A percentile compares a stretch with the other conserved stretches of the same genome.
Evolutionary conservation across 2,329 filamentous ascomycete species (phyloP).

Genomic region (Pseudopyrenochaeta lycopersici): DNA sequence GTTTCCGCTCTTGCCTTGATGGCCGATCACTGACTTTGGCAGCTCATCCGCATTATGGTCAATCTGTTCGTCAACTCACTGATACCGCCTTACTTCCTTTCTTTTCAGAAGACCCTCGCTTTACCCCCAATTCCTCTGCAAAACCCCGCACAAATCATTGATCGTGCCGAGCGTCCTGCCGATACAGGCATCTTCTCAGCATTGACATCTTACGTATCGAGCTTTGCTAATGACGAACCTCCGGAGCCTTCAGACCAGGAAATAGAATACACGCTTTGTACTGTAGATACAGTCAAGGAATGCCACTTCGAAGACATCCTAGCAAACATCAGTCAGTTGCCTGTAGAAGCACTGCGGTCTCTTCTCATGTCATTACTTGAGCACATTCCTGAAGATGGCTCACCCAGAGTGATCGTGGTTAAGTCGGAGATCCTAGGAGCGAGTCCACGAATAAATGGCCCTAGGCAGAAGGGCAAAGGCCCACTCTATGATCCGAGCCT

Average conservation of each 20-base stretch:
- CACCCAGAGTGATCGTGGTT: conserved; percentile 83
- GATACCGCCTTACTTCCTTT: conserved; percentile 79
- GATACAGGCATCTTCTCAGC: conserved; percentile 92
- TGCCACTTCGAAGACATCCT: conserved; percentile 87
- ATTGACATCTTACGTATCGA: conserved; percentile 97
- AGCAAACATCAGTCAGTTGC: conserved; percentile 77
- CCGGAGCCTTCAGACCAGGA: conserved; percentile 98
- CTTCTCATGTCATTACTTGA: conserved; percentile 78
- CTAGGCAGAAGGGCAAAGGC: conserved; percentile 63
- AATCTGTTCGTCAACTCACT: conserved; percentile 97
- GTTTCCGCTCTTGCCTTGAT: conserved; percentile 40
- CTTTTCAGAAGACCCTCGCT: conserved; percentile 70
- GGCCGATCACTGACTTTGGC: conserved; percentile 51
- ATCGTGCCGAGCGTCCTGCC: conserved; percentile 78
- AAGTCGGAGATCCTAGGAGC: conserved; percentile 81
- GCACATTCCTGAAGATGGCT: conserved; percentile 86
- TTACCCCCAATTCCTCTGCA: conserved; percentile 88
- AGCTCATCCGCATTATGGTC: conserved; percentile 90
- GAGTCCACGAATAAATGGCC: conserved; percentile 67
- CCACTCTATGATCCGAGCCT: conserved; percentile 84
- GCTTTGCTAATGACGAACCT: conserved; percentile 96
- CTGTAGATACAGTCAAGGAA: conserved; percentile 91
- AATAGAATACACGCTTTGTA: conserved; percentile 91
- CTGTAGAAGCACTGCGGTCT: conserved; percentile 65
- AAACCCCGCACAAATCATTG: conserved; percentile 89